These are phyloP conservation scores for Nitzschia putrida DNA, from an alignment of 108 stramenopile species.

Conservation along the genomic window DNA sequence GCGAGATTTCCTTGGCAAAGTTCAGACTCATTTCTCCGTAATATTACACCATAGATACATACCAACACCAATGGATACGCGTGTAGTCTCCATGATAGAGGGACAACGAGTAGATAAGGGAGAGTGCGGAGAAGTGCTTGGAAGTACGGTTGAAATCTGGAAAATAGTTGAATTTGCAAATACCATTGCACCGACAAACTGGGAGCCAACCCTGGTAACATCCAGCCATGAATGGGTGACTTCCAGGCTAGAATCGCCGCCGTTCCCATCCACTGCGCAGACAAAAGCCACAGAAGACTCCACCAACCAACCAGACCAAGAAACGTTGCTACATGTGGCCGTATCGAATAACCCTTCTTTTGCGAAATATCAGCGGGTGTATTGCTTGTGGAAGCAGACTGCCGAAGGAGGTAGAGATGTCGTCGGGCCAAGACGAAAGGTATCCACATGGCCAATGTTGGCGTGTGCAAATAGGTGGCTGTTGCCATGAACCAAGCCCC, in stretches of 20 bases:
- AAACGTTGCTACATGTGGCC: too few relatives aligned
- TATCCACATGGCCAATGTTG: too few relatives aligned
- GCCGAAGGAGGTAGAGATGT: slow-evolving; percentile 31
- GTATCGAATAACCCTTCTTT: too few relatives aligned
- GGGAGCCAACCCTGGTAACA: slow-evolving; percentile 25
- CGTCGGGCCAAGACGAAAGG: slow-evolving; percentile 57
- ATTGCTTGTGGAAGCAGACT: too few relatives aligned
- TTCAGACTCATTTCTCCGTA: background rate
- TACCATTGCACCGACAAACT: slow-evolving; percentile 82
- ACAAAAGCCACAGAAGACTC: too few relatives aligned
- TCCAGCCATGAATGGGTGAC: too few relatives aligned
- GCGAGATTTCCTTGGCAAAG: too few relatives aligned
- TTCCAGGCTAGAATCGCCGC: too few relatives aligned
- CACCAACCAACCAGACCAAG: too few relatives aligned
- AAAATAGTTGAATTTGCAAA: slow-evolving; percentile 77
- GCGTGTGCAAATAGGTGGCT: slow-evolving; percentile 4
- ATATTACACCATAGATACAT: slow-evolving; percentile 17
- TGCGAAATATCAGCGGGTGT: too few relatives aligned
- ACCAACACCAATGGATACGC: slow-evolving; percentile 68
- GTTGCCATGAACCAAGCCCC: slow-evolving; percentile 10
- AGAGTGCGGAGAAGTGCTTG: slow-evolving; percentile 45
- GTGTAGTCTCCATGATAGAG: slow-evolving; percentile 61
- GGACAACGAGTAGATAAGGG: slow-evolving; percentile 59
- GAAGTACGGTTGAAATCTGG: slow-evolving; percentile 72
- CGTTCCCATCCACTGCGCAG: too few relatives aligned